phyloP scores from a whole-genome alignment of 768 basidiomycete species.

The Auriscalpium orientale region DNA sequence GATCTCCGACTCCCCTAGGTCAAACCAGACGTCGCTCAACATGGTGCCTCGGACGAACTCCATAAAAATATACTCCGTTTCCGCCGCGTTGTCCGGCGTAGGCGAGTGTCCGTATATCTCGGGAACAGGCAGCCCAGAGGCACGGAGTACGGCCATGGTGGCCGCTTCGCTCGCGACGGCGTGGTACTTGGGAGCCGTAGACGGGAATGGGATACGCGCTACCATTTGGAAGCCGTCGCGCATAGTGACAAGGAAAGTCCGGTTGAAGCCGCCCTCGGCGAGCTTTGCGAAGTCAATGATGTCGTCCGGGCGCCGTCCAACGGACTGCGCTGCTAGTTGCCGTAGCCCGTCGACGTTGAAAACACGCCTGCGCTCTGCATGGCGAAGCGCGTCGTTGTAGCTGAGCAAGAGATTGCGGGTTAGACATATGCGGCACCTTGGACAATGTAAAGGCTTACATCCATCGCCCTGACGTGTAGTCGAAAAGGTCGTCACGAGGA shows the following conservation, averaged over 20 bases:
- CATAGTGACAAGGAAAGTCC: constrained; percentile 24
- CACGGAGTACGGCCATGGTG: too few species aligned
- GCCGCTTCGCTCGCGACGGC: too few species aligned
- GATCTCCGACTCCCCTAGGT: too few species aligned
- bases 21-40: too few species aligned
- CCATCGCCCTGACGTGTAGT: too few species aligned
- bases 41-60: too few species aligned
- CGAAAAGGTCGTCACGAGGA: too few species aligned
- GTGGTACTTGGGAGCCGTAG: constrained; percentile 21
- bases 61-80: too few species aligned
- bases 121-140: too few species aligned
- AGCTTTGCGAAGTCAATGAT: constrained; percentile 33
- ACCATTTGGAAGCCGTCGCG: constrained; percentile 18
- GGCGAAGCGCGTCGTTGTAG: constrained; percentile 33
- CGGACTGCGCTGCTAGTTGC: constrained; percentile 38
- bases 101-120: too few species aligned
- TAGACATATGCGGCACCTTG: constrained; percentile 6
- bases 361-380: constrained; percentile 33
- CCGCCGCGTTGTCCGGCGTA: too few species aligned
- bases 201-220: constrained; percentile 23
- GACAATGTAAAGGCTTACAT: too few species aligned
- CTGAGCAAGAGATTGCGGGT: constrained; percentile 11
- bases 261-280: constrained; percentile 33
- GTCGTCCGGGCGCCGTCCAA: constrained; percentile 28
- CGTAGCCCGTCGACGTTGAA: constrained; percentile 35